Evolutionary conservation across 768 basidiomycete species (phyloP).

Genomic region (Hortiboletus campestris): DNA sequence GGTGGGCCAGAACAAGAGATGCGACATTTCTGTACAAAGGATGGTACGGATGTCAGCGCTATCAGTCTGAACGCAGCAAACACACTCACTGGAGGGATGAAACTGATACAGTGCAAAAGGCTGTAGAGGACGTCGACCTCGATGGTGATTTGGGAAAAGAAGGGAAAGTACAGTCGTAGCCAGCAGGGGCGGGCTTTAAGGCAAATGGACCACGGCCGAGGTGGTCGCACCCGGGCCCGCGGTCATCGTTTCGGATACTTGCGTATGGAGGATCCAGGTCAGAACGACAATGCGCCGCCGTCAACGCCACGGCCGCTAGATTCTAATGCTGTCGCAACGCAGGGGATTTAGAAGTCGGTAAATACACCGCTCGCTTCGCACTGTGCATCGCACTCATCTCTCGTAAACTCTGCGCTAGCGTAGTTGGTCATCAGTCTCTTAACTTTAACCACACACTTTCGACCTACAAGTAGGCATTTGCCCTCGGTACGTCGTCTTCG

Average conservation of each 20-base stretch:
- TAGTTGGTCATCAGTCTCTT: not conserved
- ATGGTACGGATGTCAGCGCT: too few relatives aligned
- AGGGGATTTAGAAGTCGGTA: not conserved
- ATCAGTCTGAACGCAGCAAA: not conserved
- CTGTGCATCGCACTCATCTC: not conserved
- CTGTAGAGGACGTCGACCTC: not conserved
- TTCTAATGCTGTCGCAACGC: not conserved
- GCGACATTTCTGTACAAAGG: conserved; percentile 12
- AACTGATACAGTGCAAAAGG: not conserved
- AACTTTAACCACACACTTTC: not conserved
- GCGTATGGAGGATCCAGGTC: not conserved
- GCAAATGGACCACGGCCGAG: not conserved
- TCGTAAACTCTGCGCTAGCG: not conserved
- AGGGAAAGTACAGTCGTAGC: not conserved
- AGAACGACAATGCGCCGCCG: not conserved
- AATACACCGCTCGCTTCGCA: not conserved
- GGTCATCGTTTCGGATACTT: not conserved
- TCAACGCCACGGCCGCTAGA: not conserved
- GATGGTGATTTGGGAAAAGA: not conserved
- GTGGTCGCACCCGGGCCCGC: not conserved
- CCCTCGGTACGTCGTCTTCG: too few relatives aligned
- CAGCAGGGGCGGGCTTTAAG: not conserved
- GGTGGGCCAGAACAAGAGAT: conserved; percentile 18
- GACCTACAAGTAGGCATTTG: not conserved
- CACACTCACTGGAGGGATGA: not conserved